phyloP scores from a whole-genome alignment of 1,284 basidiomycete species.

The Papiliotrema fonsecae region DNA sequence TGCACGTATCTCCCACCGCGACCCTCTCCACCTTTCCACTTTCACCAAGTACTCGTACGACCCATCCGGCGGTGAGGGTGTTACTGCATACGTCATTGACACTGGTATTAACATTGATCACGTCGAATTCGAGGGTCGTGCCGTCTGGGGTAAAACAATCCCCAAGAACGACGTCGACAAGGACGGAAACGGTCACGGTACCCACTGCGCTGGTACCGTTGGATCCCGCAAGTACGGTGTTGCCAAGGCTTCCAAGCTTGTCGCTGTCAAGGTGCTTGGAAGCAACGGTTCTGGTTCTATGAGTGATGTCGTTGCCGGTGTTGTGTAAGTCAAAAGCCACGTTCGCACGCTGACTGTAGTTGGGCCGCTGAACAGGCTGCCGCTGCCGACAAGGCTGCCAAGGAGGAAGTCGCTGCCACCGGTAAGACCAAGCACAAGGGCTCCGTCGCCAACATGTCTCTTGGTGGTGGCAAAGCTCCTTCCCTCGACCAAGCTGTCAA shows the following conservation, averaged over 20 bases:
- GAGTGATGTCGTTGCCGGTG: conserved; percentile 88
- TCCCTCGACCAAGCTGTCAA: conserved; percentile 83
- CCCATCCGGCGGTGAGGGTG: conserved; percentile 73
- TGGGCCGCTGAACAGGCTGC: conserved; percentile 72
- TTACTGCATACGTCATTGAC: conserved; percentile 69
- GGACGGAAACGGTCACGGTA: conserved; percentile 63
- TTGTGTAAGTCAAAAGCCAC: conserved; percentile 45
- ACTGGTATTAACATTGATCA: conserved; percentile 79
- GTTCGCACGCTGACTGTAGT: conserved; percentile 10
- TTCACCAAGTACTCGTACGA: conserved; percentile 85
- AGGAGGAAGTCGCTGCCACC: conserved; percentile 59
- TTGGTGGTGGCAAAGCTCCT: conserved; percentile 91
- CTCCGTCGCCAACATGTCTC: conserved; percentile 96
- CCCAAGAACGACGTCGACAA: conserved; percentile 69
- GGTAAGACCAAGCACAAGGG: conserved; percentile 79
- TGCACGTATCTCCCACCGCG: conserved; percentile 87
- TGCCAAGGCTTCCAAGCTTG: conserved; percentile 82
- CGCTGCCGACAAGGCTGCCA: conserved; percentile 55
- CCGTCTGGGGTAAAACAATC: conserved; percentile 77
- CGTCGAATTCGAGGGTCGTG: conserved; percentile 81
- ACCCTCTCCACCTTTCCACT: conserved; percentile 70
- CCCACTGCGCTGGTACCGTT: conserved; percentile 80
- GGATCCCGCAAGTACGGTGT: conserved; percentile 82
- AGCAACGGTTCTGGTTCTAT: conserved; percentile 91
- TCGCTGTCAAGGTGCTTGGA: conserved; percentile 96